Conservation (phyloP, 2,329 filamentous ascomycete genomes). For the Endothia cerciana region DNA sequence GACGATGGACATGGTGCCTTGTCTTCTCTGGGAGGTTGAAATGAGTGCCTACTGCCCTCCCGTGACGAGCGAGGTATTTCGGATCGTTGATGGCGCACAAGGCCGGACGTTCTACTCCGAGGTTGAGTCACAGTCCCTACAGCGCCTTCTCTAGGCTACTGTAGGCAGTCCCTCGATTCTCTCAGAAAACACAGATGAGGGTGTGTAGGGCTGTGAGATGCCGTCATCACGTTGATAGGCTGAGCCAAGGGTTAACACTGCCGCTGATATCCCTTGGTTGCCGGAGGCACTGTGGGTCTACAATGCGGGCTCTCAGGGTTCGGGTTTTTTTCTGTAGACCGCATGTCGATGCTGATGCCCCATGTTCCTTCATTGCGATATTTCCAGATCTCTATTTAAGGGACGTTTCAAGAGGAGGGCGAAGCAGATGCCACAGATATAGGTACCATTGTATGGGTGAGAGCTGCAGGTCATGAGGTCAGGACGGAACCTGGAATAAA, state of each 20-base stretch:
- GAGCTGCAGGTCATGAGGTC: too few relatives aligned
- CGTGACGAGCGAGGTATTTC: background rate
- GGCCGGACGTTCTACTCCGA: background rate
- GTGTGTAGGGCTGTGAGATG: background rate
- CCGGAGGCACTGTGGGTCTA: background rate
- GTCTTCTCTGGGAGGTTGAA: conserved; percentile 34
- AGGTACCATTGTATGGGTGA: too few relatives aligned
- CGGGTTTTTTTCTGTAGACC: background rate
- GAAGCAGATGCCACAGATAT: too few relatives aligned
- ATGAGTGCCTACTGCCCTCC: background rate
- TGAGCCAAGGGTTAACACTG: background rate
- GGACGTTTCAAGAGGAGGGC: too few relatives aligned
- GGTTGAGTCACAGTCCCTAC: background rate
- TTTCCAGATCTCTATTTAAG: too few relatives aligned
- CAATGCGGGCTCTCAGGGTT: background rate
- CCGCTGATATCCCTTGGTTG: background rate
- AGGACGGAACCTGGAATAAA: too few relatives aligned
- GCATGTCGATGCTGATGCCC: too few relatives aligned
- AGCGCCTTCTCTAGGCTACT: background rate
- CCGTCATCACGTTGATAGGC: background rate
- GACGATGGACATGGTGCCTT: conserved; percentile 42
- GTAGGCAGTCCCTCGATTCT: background rate
- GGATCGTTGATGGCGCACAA: background rate
- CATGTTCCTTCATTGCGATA: too few relatives aligned
- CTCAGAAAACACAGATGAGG: background rate